Percentiles rank a stretch among this genome's conserved stretches.
Evolutionary conservation across 495 filamentous ascomycete genomes (phyloP).

Genomic region (Penicillium verhagenii): DNA sequence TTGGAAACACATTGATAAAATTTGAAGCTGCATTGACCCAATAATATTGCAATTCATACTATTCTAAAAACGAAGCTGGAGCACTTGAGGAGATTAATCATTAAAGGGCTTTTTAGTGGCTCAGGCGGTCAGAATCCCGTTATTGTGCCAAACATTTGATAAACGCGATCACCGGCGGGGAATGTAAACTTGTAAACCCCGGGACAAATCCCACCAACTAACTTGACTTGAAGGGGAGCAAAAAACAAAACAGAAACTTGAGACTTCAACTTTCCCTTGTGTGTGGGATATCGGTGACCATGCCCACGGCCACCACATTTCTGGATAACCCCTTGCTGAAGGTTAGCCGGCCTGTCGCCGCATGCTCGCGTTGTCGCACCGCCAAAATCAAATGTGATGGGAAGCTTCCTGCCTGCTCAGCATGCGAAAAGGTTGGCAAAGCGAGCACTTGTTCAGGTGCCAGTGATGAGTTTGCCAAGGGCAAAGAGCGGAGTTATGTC

Average conservation of each 20-base stretch:
- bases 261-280: not conserved
- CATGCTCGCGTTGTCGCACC: slow-evolving; percentile 85
- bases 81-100: too few relatives aligned
- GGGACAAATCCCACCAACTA: too few relatives aligned
- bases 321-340: slow-evolving; percentile 76
- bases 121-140: not conserved
- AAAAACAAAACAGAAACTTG: too few relatives aligned
- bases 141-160: not conserved
- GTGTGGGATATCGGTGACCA: slow-evolving; percentile 4
- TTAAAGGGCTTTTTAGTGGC: too few relatives aligned
- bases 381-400: slow-evolving; percentile 97
- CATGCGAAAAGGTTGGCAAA: slow-evolving; percentile 82
- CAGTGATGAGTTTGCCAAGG: slow-evolving; percentile 89
- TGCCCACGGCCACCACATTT: slow-evolving; percentile 37
- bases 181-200: not conserved
- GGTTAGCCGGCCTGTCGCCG: slow-evolving; percentile 88
- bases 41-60: not conserved
- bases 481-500: slow-evolving; percentile 94
- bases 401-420: slow-evolving; percentile 88
- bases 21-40: too few relatives aligned
- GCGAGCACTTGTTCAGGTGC: slow-evolving; percentile 84
- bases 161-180: not conserved
- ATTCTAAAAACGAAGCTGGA: too few relatives aligned
- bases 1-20: too few relatives aligned
- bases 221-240: too few relatives aligned